Evolutionary conservation across 805 yeast species (phyloP), one percentile per base, ranked within the genome.

Genomic region (Suhomyces sp.): DNA sequence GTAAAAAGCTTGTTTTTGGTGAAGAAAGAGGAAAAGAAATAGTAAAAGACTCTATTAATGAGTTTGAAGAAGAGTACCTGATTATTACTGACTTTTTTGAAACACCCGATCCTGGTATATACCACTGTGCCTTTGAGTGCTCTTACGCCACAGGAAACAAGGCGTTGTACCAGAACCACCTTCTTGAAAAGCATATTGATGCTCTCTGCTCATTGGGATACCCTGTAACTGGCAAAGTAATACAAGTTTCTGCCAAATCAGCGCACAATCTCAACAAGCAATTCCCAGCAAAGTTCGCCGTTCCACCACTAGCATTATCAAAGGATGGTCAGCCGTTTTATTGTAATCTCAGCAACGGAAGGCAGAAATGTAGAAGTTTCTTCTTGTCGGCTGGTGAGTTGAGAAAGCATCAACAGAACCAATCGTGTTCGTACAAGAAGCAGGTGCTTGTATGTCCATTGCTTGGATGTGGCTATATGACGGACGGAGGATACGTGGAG

Each of bases 401-500:
- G 6, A 43, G 43, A 9, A 31, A 39, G 12, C 73, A 68, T 54
- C 60, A 57, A 25, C 46, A 48, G 17, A 46, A 47, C 47, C 37
- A 31, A 6, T 25, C 53, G 6, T 73, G 77, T 50, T 67, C 76
- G 2, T 8, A 50, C 5, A 62, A 61, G 52, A 60, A 57, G 22
- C 76, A 71, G 52, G 72, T 70, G 2, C 60, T 68, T 44, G 51
- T 64, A 4, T 73, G 78, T 54, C 76, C 78, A 2, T 52, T 73
- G 17, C 54, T 73, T 29, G 78, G 78, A 8, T 73, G 78, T 56
- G 74, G 68, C 1, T 73, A 57, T 52, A 64, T 68, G 62, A 70
- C 76, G 0, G 75, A 70, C 27, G 55, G 50, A 6, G 68, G 62
- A 12, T 70, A 66, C 50, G 49, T 59, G 39, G 62, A 56, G 15